A percentile compares a stretch with the other conserved stretches of the same genome.
phyloP scores from a whole-genome alignment of 1,284 basidiomycete species.

The Cystobasidium pallidum region DNA sequence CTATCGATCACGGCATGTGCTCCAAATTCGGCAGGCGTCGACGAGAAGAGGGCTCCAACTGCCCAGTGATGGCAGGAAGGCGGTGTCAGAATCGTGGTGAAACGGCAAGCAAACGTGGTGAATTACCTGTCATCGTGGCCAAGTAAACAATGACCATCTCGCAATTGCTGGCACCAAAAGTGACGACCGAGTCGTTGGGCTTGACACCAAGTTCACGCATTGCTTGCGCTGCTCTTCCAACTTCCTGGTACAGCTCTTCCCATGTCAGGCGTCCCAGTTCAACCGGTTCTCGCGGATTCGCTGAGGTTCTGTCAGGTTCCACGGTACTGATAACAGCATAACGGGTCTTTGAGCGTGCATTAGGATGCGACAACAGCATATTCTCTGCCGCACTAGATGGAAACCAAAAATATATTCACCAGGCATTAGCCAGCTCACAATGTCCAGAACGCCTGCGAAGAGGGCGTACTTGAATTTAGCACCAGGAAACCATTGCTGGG shows the following conservation, averaged over 20 bases:
- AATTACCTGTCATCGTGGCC: conserved; percentile 30
- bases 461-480: conserved; percentile 34
- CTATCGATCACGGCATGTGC: conserved; percentile 51
- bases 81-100: too few relatives aligned
- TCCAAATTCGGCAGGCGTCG: conserved; percentile 51
- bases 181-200: conserved; percentile 48
- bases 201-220: conserved; percentile 45
- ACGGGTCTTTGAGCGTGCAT: conserved; percentile 45
- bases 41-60: conserved; percentile 51
- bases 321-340: conserved; percentile 48
- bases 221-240: conserved; percentile 47
- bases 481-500: conserved; percentile 36
- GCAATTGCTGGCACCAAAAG: conserved; percentile 50
- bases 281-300: conserved; percentile 24
- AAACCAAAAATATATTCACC: neutral
- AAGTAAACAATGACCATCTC: conserved; percentile 50
- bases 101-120: too few relatives aligned
- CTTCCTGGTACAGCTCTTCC: conserved; percentile 51
- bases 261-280: conserved; percentile 45
- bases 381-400: conserved; percentile 39
- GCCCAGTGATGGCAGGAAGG: neutral
- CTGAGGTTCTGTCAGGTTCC: conserved; percentile 45
- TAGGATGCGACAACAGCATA: conserved; percentile 40
- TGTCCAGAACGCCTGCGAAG: too few relatives aligned
- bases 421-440: neutral